Evolutionary conservation across 176 grass and related monocot genomes (phyloP).

Genomic region (Tillandsia fasciculata): DNA sequence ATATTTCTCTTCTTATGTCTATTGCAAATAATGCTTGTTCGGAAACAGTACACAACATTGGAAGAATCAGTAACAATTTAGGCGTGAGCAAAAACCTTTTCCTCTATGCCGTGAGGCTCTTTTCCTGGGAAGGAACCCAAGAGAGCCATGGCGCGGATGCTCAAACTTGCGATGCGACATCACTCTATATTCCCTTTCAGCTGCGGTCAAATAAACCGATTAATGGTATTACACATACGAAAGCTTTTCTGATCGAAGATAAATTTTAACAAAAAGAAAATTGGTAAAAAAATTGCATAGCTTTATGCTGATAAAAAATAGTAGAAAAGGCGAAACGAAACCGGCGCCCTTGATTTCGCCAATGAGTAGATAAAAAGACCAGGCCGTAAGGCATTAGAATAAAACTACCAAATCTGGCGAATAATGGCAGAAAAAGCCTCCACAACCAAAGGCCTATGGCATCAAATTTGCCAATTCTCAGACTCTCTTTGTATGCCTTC

Average conservation of each 20-base stretch:
- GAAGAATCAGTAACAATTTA: not conserved
- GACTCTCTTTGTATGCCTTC: slow-evolving; percentile 28
- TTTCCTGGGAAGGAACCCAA: slow-evolving; percentile 94
- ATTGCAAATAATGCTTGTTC: not conserved
- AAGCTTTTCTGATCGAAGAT: not conserved
- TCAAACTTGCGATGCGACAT: slow-evolving; percentile 99
- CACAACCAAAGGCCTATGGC: slow-evolving; percentile 33
- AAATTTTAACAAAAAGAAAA: no score
- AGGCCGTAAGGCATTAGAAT: not conserved
- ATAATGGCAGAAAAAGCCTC: slow-evolving; percentile 10
- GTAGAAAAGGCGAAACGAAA: no score
- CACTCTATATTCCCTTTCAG: slow-evolving; percentile 13
- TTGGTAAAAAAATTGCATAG: no score
- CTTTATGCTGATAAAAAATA: no score
- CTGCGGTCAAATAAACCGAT: not conserved
- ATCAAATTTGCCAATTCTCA: slow-evolving; percentile 24
- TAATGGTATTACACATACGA: not conserved
- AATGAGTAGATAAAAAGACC: not conserved
- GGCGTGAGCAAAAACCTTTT: slow-evolving; percentile 41
- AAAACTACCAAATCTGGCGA: not conserved
- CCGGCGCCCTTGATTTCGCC: not conserved
- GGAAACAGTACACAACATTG: not conserved
- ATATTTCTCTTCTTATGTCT: no score
- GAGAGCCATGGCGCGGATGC: slow-evolving; percentile 92
- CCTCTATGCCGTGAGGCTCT: slow-evolving; percentile 68